These are phyloP conservation scores for Leucaena leucocephala DNA, from an alignment of 306 rosid species.

Conservation along the genomic window DNA sequence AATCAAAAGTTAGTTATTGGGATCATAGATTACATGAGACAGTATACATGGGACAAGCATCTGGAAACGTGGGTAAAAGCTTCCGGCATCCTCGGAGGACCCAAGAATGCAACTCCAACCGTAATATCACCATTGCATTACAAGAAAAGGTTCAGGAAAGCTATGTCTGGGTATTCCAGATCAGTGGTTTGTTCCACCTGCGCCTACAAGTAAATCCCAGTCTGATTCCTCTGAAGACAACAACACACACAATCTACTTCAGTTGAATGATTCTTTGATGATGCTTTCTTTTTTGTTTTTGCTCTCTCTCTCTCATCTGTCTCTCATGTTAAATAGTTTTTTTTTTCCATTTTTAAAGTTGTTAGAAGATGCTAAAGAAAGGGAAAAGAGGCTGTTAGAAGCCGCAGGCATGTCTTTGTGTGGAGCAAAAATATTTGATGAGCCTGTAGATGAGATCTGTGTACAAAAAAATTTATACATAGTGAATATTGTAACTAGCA, in stretches of 20 bases:
- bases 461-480: conserved; percentile 41
- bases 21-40: conserved; percentile 79
- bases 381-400: conserved; percentile 41
- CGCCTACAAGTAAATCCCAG: conserved; percentile 53
- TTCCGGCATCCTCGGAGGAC: conserved; percentile 76
- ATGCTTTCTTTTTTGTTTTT: conserved; percentile 11
- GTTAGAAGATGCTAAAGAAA: conserved; percentile 48
- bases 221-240: conserved; percentile 58
- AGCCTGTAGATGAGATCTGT: conserved; percentile 53
- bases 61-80: conserved; percentile 81
- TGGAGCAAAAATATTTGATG: conserved; percentile 50
- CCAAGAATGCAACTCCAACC: conserved; percentile 65
- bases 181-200: conserved; percentile 64
- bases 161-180: conserved; percentile 76
- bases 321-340: conserved; percentile 41
- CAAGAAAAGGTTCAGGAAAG: conserved; percentile 79
- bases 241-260: conserved; percentile 41
- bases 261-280: conserved; percentile 42
- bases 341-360: conserved; percentile 31
- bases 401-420: conserved; percentile 43
- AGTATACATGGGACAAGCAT: conserved; percentile 85
- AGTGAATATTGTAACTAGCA: conserved; percentile 39
- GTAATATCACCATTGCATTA: conserved; percentile 70
- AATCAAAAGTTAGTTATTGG: conserved; percentile 70
- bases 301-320: not conserved